phyloP scores from a whole-genome alignment of 2,329 filamentous ascomycete genomes.

The Cladosporium austrohemisphaericum region DNA sequence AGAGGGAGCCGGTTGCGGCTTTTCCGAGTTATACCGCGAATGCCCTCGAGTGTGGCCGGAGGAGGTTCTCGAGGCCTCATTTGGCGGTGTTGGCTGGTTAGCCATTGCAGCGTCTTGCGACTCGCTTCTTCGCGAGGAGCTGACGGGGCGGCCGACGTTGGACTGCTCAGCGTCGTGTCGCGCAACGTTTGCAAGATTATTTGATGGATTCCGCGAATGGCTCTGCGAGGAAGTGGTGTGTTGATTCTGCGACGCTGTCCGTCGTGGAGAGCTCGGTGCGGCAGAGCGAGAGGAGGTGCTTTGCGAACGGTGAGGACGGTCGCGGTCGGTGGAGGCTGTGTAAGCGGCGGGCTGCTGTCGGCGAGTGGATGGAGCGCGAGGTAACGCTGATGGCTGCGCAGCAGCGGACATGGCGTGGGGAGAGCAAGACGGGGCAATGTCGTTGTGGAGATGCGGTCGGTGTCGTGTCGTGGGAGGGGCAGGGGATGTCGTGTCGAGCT shows the following conservation, averaged over 20 bases:
- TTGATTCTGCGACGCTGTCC: constrained; percentile 33
- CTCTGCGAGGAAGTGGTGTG: constrained; percentile 21
- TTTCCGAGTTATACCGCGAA: constrained; percentile 44
- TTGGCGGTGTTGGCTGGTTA: constrained; percentile 39
- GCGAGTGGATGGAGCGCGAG: constrained; percentile 49
- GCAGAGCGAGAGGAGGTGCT: constrained; percentile 31
- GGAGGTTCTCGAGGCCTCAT: constrained; percentile 52
- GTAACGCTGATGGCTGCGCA: constrained; percentile 44
- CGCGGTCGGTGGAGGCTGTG: constrained; percentile 47
- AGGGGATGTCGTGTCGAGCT: not conserved
- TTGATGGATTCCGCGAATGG: constrained; percentile 40
- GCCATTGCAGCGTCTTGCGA: constrained; percentile 54
- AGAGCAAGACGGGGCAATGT: constrained; percentile 30
- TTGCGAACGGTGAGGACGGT: constrained; percentile 42
- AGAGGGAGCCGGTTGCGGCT: constrained; percentile 28
- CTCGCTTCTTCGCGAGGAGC: constrained; percentile 57
- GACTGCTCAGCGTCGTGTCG: constrained; percentile 72
- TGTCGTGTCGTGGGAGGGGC: not conserved
- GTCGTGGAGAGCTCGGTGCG: constrained; percentile 32
- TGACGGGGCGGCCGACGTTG: constrained; percentile 56
- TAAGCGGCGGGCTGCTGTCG: constrained; percentile 42
- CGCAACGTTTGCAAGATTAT: constrained; percentile 51
- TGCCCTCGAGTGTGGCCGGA: constrained; percentile 36
- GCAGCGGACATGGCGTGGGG: constrained; percentile 40
- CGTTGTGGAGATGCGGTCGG: not conserved